These are phyloP conservation scores for Leccinum sublutescens DNA, from an alignment of 768 basidiomycete species.

Conservation along the genomic window DNA sequence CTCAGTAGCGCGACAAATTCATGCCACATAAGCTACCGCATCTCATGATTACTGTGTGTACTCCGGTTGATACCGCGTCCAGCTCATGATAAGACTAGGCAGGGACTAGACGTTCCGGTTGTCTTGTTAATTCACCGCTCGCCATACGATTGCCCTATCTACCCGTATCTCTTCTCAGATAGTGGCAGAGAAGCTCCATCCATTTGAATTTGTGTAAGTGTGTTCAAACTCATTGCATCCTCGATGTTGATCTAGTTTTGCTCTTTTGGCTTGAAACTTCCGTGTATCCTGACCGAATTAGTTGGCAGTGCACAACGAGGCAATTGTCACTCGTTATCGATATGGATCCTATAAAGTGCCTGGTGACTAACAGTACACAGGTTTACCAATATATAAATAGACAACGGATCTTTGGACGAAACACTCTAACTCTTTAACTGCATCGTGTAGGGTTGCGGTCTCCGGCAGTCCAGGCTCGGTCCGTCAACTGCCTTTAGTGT, in stretches of 20 bases:
- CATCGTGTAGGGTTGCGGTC: conserved; percentile 18
- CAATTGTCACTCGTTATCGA: conserved; percentile 19
- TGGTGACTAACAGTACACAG: conserved; percentile 17
- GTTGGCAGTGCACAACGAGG: conserved; percentile 30
- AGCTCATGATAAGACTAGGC: conserved; percentile 19
- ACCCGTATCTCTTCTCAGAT: conserved; percentile 19
- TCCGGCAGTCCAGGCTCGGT: conserved; percentile 15
- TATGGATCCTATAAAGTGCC: conserved; percentile 15
- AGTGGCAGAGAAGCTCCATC: conserved; percentile 22
- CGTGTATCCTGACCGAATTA: conserved; percentile 19
- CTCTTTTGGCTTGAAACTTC: conserved; percentile 4
- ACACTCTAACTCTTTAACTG: conserved; percentile 23
- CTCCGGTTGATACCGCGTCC: conserved; percentile 6
- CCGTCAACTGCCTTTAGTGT: conserved; percentile 40
- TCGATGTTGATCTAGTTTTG: conserved; percentile 23
- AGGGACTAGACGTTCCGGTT: not conserved
- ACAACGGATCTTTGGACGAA: conserved; percentile 19
- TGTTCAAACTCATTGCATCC: conserved; percentile 26
- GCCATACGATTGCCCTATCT: conserved; percentile 10
- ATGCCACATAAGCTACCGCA: not conserved
- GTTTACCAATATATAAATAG: conserved; percentile 20
- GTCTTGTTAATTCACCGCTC: not conserved
- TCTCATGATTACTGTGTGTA: not conserved
- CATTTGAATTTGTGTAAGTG: conserved; percentile 27
- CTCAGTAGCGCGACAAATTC: not conserved